Evolutionary conservation across 331 rosid species (phyloP), one percentile per base, ranked within the genome.

Genomic region (Saraca asoca): DNA sequence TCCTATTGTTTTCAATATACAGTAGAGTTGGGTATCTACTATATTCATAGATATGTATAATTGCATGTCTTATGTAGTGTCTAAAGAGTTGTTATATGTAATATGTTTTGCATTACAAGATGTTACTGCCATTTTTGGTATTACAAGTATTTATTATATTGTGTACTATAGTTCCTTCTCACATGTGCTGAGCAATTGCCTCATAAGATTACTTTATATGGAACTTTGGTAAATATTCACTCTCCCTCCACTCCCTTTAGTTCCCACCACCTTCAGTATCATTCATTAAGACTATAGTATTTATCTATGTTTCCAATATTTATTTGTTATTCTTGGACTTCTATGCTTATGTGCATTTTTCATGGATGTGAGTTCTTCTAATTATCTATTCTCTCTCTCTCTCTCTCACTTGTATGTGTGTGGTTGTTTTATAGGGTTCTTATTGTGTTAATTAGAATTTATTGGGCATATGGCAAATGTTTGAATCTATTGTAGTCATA

Each of bases 121-220:
- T 14, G 65, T 39, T 24, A 46, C 49, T 48, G 19, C 37, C 29
- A n/a, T 52, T 10, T 44, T 75, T 33, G 38, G 41, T 72, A 41
- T 69, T 8, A 5, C 52, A 38, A 51, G 51, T 48, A 56, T 64
- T 48, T 38, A 37, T 58, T 42, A 33, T 71, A 51, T 72, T 76
- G n/a, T n/a, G n/a, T n/a, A 35, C 19, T 79, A 80, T 96, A 93
- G 98, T 83, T 84, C 79, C 83, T 93, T 78, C 68, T 86, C 13
- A 58, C 70, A 37, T 90, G 96, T 67, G 82, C 87, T 34, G 98
- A 86, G 72, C 98, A 90, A 75, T 75, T 93, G 82, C 95, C 97
- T 74, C 98, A 93, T 79, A 93, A 93, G 85, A 80, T 78, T 80
- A 91, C 98, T 55, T 48, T 86, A 4, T 91, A 84, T 58, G 93